A percentile compares a stretch with the other conserved stretches of the same genome.
phyloP scores from a whole-genome alignment of 1,139 yeast genomes.

The Ogataea hybrid region DNA sequence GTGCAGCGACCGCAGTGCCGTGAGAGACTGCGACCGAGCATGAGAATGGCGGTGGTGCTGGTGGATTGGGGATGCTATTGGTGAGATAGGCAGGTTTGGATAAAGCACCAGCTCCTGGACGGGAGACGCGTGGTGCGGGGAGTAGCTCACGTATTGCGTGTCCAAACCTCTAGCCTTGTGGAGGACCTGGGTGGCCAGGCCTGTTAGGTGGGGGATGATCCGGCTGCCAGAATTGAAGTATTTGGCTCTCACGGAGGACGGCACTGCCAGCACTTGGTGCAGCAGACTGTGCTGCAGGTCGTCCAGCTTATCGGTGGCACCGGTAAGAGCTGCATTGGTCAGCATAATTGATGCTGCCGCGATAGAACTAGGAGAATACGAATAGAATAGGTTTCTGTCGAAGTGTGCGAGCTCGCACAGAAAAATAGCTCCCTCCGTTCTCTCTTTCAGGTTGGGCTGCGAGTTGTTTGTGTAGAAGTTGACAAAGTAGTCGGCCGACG shows the following conservation, averaged over 20 bases:
- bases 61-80: conserved; percentile 29
- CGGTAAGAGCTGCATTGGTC: conserved; percentile 27
- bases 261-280: conserved; percentile 23
- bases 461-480: conserved; percentile 47
- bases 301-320: conserved; percentile 24
- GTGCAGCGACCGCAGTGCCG: conserved; percentile 20
- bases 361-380: conserved; percentile 53
- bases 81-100: conserved; percentile 27
- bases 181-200: conserved; percentile 23
- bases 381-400: conserved; percentile 56
- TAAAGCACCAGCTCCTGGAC: conserved; percentile 21
- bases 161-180: conserved; percentile 23
- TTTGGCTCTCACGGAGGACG: conserved; percentile 26
- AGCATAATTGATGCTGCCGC: conserved; percentile 47
- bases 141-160: conserved; percentile 10
- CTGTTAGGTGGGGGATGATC: conserved; percentile 23
- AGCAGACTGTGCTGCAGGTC: conserved; percentile 29
- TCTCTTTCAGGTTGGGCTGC: conserved; percentile 40
- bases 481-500: conserved; percentile 61
- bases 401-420: conserved; percentile 66
- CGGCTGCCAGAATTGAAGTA: conserved; percentile 22
- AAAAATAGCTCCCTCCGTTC: conserved; percentile 56
- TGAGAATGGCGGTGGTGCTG: conserved; percentile 18
- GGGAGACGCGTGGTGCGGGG: conserved; percentile 15
- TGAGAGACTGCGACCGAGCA: conserved; percentile 26